A percentile compares a stretch with the other conserved stretches of the same genome.
Evolutionary conservation across 2,329 filamentous ascomycete species (phyloP).

Genomic region (Aulographum hederae): DNA sequence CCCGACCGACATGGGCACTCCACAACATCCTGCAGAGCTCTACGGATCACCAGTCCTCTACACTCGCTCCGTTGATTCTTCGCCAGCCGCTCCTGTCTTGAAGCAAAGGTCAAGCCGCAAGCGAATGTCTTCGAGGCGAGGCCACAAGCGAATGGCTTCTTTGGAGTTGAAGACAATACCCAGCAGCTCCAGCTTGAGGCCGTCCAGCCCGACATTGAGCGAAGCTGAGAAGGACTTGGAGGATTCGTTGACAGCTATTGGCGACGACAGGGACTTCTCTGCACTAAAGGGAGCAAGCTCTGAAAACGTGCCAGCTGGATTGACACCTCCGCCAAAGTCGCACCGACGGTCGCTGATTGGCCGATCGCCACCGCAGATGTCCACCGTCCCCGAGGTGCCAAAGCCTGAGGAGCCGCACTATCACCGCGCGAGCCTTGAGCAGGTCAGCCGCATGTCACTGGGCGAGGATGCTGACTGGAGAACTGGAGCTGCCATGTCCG

Average conservation of each 20-base stretch:
- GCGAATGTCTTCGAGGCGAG: slow-evolving; percentile 1
- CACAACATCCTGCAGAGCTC: slow-evolving; percentile 1
- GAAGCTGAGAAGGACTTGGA: slow-evolving; percentile 23
- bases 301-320: not conserved
- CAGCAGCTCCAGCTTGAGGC: too few species aligned
- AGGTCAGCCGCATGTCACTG: too few species aligned
- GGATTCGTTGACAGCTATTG: slow-evolving; percentile 7
- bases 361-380: too few species aligned
- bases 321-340: not conserved
- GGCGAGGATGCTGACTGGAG: not conserved
- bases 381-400: not conserved
- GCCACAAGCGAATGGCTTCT: not conserved
- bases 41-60: slow-evolving; percentile 6
- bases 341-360: too few species aligned
- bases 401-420: not conserved
- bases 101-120: not conserved
- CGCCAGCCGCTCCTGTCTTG: too few species aligned
- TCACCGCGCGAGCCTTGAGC: not conserved
- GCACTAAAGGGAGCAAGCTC: slow-evolving; percentile 3
- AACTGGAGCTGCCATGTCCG: too few species aligned
- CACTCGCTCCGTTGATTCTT: slow-evolving; percentile 9
- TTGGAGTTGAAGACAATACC: too few species aligned
- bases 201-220: slow-evolving; percentile 25
- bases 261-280: slow-evolving; percentile 1
- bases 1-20: too few species aligned